phyloP scores from a whole-genome alignment of 805 yeast species.

The Wickerhamiella australiensis region DNA sequence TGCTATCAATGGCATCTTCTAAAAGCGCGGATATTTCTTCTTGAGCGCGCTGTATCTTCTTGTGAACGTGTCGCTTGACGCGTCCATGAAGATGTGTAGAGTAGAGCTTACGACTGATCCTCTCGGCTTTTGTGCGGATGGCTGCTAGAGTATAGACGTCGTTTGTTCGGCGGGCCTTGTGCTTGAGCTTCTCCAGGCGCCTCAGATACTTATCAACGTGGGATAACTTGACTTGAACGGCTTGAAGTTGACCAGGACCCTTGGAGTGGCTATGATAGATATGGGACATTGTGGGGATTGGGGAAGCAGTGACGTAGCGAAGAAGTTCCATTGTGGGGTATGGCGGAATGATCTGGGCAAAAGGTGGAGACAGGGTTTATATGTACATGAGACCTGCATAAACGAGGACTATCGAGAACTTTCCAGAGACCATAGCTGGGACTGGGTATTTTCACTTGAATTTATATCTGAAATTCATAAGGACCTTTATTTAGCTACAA shows the following conservation, averaged over 20 bases:
- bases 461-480: neutral
- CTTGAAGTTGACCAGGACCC: neutral
- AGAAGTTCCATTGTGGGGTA: neutral
- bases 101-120: neutral
- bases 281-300: constrained; percentile 1
- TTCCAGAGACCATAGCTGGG: neutral
- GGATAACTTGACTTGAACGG: neutral
- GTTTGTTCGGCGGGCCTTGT: neutral
- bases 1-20: neutral
- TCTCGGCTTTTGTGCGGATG: neutral
- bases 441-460: neutral
- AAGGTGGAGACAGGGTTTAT: neutral
- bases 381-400: neutral
- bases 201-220: neutral
- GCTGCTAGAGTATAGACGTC: neutral
- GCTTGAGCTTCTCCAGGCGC: neutral
- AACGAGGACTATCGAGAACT: constrained; percentile 2
- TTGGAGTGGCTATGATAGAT: neutral
- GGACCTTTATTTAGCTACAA: neutral
- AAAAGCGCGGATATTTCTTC: neutral
- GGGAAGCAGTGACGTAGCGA: constrained; percentile 1
- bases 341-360: neutral
- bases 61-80: neutral
- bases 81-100: neutral
- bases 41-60: neutral